phyloP scores from a whole-genome alignment of 2,329 filamentous ascomycete species.

The Aspergillus pseudonomiae region DNA sequence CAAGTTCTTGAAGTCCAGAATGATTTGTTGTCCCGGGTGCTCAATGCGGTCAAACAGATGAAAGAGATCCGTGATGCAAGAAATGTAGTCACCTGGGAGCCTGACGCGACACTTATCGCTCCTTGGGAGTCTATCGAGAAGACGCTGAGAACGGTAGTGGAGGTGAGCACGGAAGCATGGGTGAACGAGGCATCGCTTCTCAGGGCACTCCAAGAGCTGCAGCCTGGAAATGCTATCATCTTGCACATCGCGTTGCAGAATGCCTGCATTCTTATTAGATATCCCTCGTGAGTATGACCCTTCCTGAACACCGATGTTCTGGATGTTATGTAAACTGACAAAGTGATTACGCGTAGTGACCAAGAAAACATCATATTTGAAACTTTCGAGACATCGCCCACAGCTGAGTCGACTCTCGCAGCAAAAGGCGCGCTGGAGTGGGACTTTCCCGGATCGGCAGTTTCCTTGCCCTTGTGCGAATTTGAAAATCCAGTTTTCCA shows the following conservation, averaged over 20 bases:
- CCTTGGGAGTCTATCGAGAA: constrained; percentile 10
- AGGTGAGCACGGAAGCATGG: constrained; percentile 17
- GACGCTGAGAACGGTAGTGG: constrained; percentile 19
- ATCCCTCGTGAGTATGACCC: constrained; percentile 15
- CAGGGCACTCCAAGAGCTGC: constrained; percentile 30
- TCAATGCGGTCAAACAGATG: neutral
- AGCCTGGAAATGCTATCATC: constrained; percentile 41
- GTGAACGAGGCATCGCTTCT: constrained; percentile 28
- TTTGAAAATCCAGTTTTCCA: constrained; percentile 52
- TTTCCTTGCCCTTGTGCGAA: constrained; percentile 46
- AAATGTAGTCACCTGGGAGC: constrained; percentile 4
- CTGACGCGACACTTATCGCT: neutral
- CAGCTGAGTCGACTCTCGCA: constrained; percentile 56
- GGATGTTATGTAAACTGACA: neutral
- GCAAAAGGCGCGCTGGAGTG: constrained; percentile 57
- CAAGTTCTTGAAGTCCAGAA: neutral
- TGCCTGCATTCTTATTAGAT: constrained; percentile 49
- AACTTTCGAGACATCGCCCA: constrained; percentile 62
- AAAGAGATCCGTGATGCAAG: neutral
- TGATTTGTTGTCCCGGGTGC: neutral
- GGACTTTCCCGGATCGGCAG: constrained; percentile 62
- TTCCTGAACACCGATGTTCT: neutral
- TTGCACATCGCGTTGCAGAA: constrained; percentile 55
- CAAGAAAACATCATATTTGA: constrained; percentile 54
- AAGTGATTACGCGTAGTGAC: constrained; percentile 15